A percentile compares a stretch with the other conserved stretches of the same genome.
These are phyloP conservation scores for Saturnispora bothae DNA, from an alignment of 805 yeast species.

Conservation along the genomic window DNA sequence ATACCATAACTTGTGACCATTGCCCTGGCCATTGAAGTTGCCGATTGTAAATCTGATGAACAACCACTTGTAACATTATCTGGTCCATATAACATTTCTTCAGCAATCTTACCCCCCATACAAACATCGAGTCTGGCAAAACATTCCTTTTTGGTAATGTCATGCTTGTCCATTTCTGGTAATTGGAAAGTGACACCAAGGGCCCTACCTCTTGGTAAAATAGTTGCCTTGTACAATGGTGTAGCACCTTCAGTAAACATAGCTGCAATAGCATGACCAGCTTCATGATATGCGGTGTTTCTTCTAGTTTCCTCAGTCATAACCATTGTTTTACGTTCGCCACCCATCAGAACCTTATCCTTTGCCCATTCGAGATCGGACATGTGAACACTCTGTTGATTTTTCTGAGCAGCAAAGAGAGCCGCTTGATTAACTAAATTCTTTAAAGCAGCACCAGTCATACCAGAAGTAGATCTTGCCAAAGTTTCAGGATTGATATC, in stretches of 20 bases:
- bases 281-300: slow-evolving; percentile 97
- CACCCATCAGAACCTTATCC: slow-evolving; percentile 96
- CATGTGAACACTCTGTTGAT: slow-evolving; percentile 86
- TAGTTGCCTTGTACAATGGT: slow-evolving; percentile 92
- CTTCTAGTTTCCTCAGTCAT: slow-evolving; percentile 88
- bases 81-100: slow-evolving; percentile 81
- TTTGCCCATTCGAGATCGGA: slow-evolving; percentile 97
- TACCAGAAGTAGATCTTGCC: slow-evolving; percentile 96
- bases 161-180: slow-evolving; percentile 97
- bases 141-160: slow-evolving; percentile 82
- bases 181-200: slow-evolving; percentile 94
- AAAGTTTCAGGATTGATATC: slow-evolving; percentile 81
- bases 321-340: slow-evolving; percentile 96
- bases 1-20: slow-evolving; percentile 97
- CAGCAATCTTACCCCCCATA: slow-evolving; percentile 99
- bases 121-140: slow-evolving; percentile 89
- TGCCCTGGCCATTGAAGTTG: slow-evolving; percentile 88
- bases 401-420: slow-evolving; percentile 85
- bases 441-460: slow-evolving; percentile 96
- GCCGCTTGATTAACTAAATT: slow-evolving; percentile 98
- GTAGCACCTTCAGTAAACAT: slow-evolving; percentile 91
- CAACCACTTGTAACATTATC: slow-evolving; percentile 95
- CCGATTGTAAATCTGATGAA: slow-evolving; percentile 79
- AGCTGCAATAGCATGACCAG: slow-evolving; percentile 98
- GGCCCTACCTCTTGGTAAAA: slow-evolving; percentile 93